Evolutionary conservation across 306 rosid genomes (phyloP), one percentile per base, ranked within the genome.

Genomic region (Fragaria nilgerrensis): DNA sequence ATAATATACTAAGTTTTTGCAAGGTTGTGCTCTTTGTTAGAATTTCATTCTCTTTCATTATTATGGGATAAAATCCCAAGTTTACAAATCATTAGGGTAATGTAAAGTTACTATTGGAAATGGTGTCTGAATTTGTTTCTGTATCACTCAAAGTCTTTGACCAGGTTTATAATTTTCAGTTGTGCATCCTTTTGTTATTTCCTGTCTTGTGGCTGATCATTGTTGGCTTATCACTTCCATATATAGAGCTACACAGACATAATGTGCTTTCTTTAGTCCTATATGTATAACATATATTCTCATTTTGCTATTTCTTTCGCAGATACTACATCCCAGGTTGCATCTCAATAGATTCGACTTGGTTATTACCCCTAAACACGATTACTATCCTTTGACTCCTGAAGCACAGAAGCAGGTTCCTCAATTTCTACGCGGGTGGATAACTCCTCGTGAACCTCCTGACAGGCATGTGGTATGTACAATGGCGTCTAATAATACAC

Each of bases 321-420:
- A 87, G 92, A 84, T 87, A 81, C 90, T 83, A 82, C 99, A 92
- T 86, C 98, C 99, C 53, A 90, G 99, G 78, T 74, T 78, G 80
- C 88, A 80, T 68, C 86, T 95, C 86, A 80, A 85, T 84, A 88
- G 99, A 80, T 90, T 92, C 72, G 99, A 95, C 80, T 73, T 95
- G 89, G 99, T 95, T 80, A 90, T 95, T 61, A 77, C 97, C 7
- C 97, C 99, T 73, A 85, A 52, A 72, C 99, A 95, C 74, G 99
- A 95, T 87, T 95, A 95, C 80, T 95, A 88, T 85, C 89, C 99
- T 72, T 84, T 90, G 86, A 95, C 97, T 65, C 84, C 89, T 63
- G 65, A 89, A 77, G 97, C 84, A 78, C 89, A 87, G 73, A 83
- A 88, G 83, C 93, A 90, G 85, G 84, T 95, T 85, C 97, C 97